These are phyloP conservation scores for Trichoderma virens DNA, from an alignment of 495 filamentous ascomycete genomes.

Conservation along the genomic window DNA sequence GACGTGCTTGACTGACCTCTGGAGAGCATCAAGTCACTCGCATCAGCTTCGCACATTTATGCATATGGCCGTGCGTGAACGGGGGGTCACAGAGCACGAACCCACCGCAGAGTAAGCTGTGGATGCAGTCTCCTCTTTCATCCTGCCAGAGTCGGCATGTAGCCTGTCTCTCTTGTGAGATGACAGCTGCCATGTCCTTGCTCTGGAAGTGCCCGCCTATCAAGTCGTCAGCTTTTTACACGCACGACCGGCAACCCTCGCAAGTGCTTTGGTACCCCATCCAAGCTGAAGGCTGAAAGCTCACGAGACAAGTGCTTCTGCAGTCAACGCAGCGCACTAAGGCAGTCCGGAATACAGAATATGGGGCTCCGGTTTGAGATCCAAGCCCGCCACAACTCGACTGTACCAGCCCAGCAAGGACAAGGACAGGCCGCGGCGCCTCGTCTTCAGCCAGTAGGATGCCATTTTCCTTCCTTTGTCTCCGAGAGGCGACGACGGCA, in stretches of 20 bases:
- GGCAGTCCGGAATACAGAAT: not conserved
- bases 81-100: constrained; percentile 1
- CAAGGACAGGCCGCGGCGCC: not conserved
- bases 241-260: not conserved
- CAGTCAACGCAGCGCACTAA: not conserved
- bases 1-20: not conserved
- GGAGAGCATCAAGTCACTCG: not conserved
- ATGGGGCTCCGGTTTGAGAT: not conserved
- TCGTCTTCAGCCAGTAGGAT: not conserved
- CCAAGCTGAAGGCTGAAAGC: not conserved
- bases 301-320: not conserved
- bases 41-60: not conserved
- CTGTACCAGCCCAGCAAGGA: not conserved
- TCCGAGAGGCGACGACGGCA: not conserved
- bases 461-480: not conserved
- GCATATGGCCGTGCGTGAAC: constrained; percentile 2
- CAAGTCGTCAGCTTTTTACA: not conserved
- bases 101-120: constrained; percentile 5
- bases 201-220: not conserved
- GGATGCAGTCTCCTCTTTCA: not conserved
- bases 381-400: not conserved
- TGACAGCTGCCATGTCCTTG: constrained; percentile 2
- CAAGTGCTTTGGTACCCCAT: not conserved
- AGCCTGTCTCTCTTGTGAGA: constrained; percentile 2
- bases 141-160: not conserved